A percentile compares a stretch with the other conserved stretches of the same genome.
Evolutionary conservation across 257 asterid genomes (phyloP).

Genomic region (Salvia miltiorrhiza): DNA sequence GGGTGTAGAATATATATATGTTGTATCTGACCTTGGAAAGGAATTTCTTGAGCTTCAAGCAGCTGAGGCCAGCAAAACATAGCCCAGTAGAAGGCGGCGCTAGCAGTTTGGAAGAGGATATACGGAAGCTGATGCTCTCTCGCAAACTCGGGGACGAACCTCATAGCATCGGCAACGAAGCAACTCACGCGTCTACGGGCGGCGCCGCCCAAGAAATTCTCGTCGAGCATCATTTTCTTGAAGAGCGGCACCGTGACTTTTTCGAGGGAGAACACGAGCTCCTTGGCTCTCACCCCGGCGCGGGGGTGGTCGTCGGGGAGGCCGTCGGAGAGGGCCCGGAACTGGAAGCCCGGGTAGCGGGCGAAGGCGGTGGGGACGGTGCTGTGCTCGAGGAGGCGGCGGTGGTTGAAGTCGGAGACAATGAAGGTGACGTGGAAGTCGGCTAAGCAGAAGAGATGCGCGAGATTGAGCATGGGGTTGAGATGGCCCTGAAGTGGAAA

Average conservation of each 20-base stretch:
- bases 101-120: slow-evolving; percentile 41
- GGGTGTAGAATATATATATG: no score
- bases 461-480: slow-evolving; percentile 64
- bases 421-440: slow-evolving; percentile 54
- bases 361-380: slow-evolving; percentile 34
- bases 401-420: slow-evolving; percentile 42
- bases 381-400: slow-evolving; percentile 46
- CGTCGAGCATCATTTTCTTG: slow-evolving; percentile 26
- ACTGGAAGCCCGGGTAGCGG: slow-evolving; percentile 40
- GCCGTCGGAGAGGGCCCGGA: slow-evolving; percentile 49
- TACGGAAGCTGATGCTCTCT: slow-evolving; percentile 50
- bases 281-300: slow-evolving; percentile 25
- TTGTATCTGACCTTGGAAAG: background rate
- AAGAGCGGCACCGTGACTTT: slow-evolving; percentile 4
- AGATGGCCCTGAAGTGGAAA: slow-evolving; percentile 64
- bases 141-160: slow-evolving; percentile 47
- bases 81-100: slow-evolving; percentile 51
- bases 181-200: slow-evolving; percentile 33
- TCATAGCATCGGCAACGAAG: slow-evolving; percentile 49
- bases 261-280: no score
- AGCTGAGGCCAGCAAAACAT: slow-evolving; percentile 46
- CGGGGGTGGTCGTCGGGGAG: slow-evolving; percentile 56
- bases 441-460: slow-evolving; percentile 52
- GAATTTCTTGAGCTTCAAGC: slow-evolving; percentile 49
- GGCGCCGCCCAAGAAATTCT: slow-evolving; percentile 16